Evolutionary conservation across 2,329 filamentous ascomycete species (phyloP).

Genomic region (Reticulascus tulasneorum): DNA sequence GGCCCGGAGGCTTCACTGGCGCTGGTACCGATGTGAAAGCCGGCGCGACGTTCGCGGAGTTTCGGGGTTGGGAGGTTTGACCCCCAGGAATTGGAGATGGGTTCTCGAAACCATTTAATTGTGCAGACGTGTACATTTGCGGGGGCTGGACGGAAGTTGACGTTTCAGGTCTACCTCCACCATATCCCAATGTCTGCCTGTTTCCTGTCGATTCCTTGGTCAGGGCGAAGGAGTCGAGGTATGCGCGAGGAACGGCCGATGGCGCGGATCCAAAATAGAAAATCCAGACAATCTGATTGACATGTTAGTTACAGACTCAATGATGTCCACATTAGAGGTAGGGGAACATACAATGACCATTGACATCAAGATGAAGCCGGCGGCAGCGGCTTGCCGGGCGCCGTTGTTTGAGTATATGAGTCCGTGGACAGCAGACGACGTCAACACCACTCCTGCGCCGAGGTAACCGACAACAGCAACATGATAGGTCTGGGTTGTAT

Average conservation of each 20-base stretch:
- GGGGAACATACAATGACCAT: conserved; percentile 75
- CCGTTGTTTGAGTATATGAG: conserved; percentile 74
- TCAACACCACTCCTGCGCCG: conserved; percentile 75
- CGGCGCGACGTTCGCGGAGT: conserved; percentile 28
- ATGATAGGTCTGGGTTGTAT: conserved; percentile 82
- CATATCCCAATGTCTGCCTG: conserved; percentile 69
- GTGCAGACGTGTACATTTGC: conserved; percentile 96
- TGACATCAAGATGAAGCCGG: conserved; percentile 88
- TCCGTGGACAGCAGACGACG: conserved; percentile 80
- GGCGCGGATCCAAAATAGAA: conserved; percentile 97
- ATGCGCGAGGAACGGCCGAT: conserved; percentile 78
- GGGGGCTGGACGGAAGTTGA: conserved; percentile 74
- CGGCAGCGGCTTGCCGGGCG: conserved; percentile 78
- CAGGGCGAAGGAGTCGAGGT: conserved; percentile 92
- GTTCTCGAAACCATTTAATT: conserved; percentile 94
- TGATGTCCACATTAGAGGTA: not conserved
- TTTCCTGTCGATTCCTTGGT: conserved; percentile 76
- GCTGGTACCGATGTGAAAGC: conserved; percentile 32
- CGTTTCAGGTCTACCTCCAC: conserved; percentile 76
- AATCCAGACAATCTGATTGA: conserved; percentile 86
- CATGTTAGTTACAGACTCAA: conserved; percentile 1
- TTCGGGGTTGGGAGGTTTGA: conserved; percentile 49
- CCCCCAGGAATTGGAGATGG: conserved; percentile 78
- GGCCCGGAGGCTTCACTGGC: conserved; percentile 37
- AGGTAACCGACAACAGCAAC: conserved; percentile 89